These are phyloP conservation scores for Papiliotrema fonsecae DNA, from an alignment of 1,284 basidiomycete genomes.

Conservation along the genomic window DNA sequence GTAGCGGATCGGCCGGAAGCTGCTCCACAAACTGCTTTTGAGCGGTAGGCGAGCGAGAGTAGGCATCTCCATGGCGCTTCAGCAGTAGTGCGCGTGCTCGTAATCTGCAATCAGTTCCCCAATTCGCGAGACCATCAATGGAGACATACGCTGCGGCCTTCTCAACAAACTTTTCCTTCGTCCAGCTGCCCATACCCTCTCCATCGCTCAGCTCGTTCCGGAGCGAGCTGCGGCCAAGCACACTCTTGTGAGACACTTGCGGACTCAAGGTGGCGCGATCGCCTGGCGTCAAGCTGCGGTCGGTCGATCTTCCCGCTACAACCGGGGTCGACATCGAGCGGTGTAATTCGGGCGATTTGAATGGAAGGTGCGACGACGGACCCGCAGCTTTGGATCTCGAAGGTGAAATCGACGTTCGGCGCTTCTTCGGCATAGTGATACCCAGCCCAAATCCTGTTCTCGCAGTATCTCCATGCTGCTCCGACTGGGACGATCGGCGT, in stretches of 20 bases:
- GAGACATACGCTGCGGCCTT: slow-evolving; percentile 15
- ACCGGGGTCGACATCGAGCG: slow-evolving; percentile 1
- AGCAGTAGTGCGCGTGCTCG: slow-evolving; percentile 26
- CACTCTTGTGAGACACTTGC: neutral
- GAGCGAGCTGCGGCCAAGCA: slow-evolving; percentile 8
- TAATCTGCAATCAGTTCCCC: slow-evolving; percentile 12
- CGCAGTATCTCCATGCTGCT: slow-evolving; percentile 13
- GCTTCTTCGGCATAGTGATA: slow-evolving; percentile 8
- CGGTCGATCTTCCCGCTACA: neutral
- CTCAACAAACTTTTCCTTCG: slow-evolving; percentile 16
- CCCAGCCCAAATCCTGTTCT: slow-evolving; percentile 23
- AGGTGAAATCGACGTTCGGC: neutral
- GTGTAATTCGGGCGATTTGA: slow-evolving; percentile 7
- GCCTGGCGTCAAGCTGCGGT: neutral
- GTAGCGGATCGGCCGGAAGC: slow-evolving; percentile 28
- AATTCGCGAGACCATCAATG: neutral
- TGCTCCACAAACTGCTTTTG: slow-evolving; percentile 17
- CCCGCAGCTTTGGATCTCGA: too few relatives aligned
- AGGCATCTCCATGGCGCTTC: slow-evolving; percentile 43
- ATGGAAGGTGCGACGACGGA: too few relatives aligned
- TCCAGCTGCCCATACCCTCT: slow-evolving; percentile 16
- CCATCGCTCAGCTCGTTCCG: slow-evolving; percentile 13
- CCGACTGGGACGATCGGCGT: slow-evolving; percentile 7
- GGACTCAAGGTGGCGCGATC: neutral
- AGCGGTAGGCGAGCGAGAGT: slow-evolving; percentile 19